Evolutionary conservation across 2,329 filamentous ascomycete species (phyloP), one percentile per base, ranked within the genome.

Genomic region (Cladosporium colombiae): DNA sequence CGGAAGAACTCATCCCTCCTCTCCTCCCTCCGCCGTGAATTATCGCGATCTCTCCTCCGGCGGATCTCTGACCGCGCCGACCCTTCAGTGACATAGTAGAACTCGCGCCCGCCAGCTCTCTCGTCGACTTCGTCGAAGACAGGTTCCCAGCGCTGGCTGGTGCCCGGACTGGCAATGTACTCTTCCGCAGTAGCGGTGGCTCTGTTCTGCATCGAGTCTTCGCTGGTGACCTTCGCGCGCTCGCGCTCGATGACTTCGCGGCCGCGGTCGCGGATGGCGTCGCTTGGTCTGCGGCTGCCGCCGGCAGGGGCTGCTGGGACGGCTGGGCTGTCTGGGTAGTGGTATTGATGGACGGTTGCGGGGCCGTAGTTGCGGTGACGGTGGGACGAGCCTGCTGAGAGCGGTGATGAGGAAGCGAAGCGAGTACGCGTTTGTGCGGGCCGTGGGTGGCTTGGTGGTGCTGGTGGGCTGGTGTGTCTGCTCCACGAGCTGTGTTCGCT

Each of bases 381-480:
- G 50, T 18, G 29, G 27, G 50, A 11, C 5, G 60, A 37, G 23
- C 23, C 11, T 6, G 29, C 18, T 16, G 61, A 16, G 11, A 55
- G 16, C 2, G 61, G 61, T 18, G 61, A 63, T 11, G 61, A 31
- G 10, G 61, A 63, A 29, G 61, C 61, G 50, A 53, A 62, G 50
- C 61, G 61, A 3, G 50, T 37, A 18, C 58, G 40, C 1, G 49
- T n/a, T 13, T 18, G 50, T 8, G 8, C 23, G 16, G 50, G 49
- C 16, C 49, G 33, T 27, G 61, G 33, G 18, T 21, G 33, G 61
- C 25, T 35, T 10, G 61, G 31, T 31, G 49, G 50, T 37, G 61
- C 33, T 21, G 50, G 35, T 10, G 61, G 61, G 50, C 61, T 63
- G 35, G 61, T 63, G 61, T 63, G 61, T 55, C 61, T 63, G 61